Percentiles rank a stretch among this genome's conserved stretches.
phyloP scores from a whole-genome alignment of 768 basidiomycete genomes.

The Xerocomellus dryophilus region DNA sequence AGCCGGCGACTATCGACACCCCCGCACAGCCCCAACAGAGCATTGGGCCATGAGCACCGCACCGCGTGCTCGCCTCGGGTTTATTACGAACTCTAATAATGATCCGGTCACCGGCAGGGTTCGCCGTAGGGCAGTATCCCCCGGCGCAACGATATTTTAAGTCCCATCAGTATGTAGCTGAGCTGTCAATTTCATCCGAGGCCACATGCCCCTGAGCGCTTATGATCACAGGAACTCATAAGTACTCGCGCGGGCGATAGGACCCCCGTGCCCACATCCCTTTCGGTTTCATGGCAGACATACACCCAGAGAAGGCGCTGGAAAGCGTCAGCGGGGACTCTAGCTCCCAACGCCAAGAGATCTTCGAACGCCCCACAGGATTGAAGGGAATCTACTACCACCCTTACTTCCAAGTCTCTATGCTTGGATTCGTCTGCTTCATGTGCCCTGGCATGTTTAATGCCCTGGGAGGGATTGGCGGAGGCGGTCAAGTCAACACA shows the following conservation, averaged over 20 bases:
- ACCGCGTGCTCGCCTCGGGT: neutral
- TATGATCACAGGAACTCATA: slow-evolving; percentile 8
- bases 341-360: slow-evolving; percentile 25
- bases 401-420: slow-evolving; percentile 41
- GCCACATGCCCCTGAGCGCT: slow-evolving; percentile 4
- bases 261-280: neutral
- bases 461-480: slow-evolving; percentile 75
- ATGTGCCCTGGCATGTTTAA: slow-evolving; percentile 74
- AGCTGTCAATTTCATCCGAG: slow-evolving; percentile 13
- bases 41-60: no score
- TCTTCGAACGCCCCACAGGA: slow-evolving; percentile 49
- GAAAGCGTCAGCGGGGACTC: slow-evolving; percentile 31
- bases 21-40: no score
- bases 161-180: neutral
- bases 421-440: slow-evolving; percentile 67
- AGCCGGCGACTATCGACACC: neutral
- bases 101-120: neutral
- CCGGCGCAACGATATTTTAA: neutral
- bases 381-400: slow-evolving; percentile 57
- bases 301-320: slow-evolving; percentile 17
- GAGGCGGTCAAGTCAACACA: slow-evolving; percentile 68
- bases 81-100: neutral
- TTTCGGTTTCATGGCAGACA: slow-evolving; percentile 15
- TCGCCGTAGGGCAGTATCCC: neutral
- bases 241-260: slow-evolving; percentile 7